Conservation (phyloP, 2,329 filamentous ascomycete genomes). For the Aspergillus aculeatinus region DNA sequence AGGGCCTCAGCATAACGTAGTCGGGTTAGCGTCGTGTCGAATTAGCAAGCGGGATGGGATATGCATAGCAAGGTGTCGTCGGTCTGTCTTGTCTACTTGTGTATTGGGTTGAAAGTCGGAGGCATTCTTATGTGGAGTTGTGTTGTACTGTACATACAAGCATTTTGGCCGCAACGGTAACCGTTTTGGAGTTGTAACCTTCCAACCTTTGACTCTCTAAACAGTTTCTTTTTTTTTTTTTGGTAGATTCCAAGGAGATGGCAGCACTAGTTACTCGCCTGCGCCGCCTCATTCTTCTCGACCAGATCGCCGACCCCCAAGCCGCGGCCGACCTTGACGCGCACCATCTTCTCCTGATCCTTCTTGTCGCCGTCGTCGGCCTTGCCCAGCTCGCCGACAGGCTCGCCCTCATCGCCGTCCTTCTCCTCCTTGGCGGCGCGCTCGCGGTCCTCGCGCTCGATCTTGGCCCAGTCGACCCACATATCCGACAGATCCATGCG, state of each 20-base stretch:
- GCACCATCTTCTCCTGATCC: slow-evolving; percentile 64
- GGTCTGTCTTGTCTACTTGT: not conserved
- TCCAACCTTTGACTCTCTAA: too few species aligned
- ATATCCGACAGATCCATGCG: slow-evolving; percentile 69
- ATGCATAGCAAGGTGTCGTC: not conserved
- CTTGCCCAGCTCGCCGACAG: slow-evolving; percentile 65
- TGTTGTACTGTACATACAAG: not conserved
- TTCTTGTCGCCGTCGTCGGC: slow-evolving; percentile 44
- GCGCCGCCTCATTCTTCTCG: slow-evolving; percentile 46
- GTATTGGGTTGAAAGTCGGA: not conserved
- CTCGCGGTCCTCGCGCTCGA: slow-evolving; percentile 41
- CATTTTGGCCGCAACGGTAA: too few species aligned
- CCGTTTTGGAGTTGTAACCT: too few species aligned
- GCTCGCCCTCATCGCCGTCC: slow-evolving; percentile 64
- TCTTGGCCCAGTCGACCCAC: slow-evolving; percentile 50
- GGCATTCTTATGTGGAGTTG: not conserved
- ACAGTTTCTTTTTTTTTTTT: too few species aligned
- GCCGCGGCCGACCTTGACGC: slow-evolving; percentile 78
- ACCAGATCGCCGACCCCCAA: slow-evolving; percentile 69
- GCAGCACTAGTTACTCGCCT: slow-evolving; percentile 9
- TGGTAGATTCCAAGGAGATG: not conserved
- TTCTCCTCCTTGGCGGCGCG: slow-evolving; percentile 33
- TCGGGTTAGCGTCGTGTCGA: not conserved
- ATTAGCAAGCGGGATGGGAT: not conserved
- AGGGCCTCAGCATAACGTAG: not conserved